A percentile compares a stretch with the other conserved stretches of the same genome.
These are phyloP conservation scores for Beta vulgaris DNA, from an alignment of 148 eudicot genomes.

Conservation along the genomic window DNA sequence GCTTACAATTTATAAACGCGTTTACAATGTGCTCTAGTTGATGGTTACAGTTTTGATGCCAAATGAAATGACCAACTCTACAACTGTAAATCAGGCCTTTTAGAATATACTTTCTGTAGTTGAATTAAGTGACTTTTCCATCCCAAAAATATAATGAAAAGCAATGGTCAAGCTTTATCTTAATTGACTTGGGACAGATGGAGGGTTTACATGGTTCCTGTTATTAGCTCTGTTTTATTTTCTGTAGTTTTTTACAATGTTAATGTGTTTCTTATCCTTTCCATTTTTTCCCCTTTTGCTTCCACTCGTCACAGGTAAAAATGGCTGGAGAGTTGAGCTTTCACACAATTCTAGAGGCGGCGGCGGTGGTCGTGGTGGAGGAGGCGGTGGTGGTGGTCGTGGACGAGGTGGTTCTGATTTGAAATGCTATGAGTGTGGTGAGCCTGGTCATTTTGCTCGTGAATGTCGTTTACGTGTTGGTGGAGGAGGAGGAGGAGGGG, in stretches of 20 bases:
- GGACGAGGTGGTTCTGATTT: slow-evolving; percentile 95
- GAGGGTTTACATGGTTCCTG: too few species aligned
- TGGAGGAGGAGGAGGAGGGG: slow-evolving; percentile 57
- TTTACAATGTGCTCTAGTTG: too few species aligned
- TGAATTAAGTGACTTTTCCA: too few species aligned
- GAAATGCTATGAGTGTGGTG: slow-evolving; percentile 98
- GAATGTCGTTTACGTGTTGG: slow-evolving; percentile 68
- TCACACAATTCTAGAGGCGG: slow-evolving; percentile 94
- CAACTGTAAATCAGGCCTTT: too few species aligned
- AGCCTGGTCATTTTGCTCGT: slow-evolving; percentile 96
- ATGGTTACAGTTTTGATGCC: too few species aligned
- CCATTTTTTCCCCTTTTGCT: neutral
- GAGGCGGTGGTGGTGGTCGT: slow-evolving; percentile 63
- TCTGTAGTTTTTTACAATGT: neutral
- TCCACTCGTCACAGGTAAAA: slow-evolving; percentile 77
- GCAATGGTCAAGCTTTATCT: too few species aligned
- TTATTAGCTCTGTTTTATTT: neutral
- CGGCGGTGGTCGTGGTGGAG: slow-evolving; percentile 49
- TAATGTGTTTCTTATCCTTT: neutral
- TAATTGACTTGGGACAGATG: too few species aligned
- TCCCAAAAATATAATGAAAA: too few species aligned
- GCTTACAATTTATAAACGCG: too few species aligned
- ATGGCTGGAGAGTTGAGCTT: slow-evolving; percentile 98
- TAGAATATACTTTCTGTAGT: too few species aligned
- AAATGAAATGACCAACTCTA: too few species aligned